Evolutionary conservation across 2,329 filamentous ascomycete genomes (phyloP), one percentile per base, ranked within the genome.

Genomic region (Zelopaecilomyces penicillatus): DNA sequence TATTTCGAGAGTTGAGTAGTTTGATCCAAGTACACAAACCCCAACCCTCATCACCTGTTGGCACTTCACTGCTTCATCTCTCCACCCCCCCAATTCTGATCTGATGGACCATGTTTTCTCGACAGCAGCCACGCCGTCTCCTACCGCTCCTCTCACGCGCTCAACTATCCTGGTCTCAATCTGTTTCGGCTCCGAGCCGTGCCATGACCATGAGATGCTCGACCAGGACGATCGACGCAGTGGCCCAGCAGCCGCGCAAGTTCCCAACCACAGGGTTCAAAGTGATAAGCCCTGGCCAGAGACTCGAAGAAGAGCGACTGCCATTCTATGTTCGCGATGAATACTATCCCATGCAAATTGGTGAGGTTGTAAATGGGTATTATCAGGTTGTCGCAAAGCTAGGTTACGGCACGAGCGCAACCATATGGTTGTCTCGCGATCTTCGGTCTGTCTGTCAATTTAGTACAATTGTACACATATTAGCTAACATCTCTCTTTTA

Each of bases 351-450:
- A 62, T 61, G n/a, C 57, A 51, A 1, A 50, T 66, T 1, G 65
- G 67, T 3, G 56, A 71, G 9, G 47, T 65, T 1, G 58, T 69
- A 3, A 52, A 57, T 3, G 45, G 55, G n/a, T 48, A 54, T 3
- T 72, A 61, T 42, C 61, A 71, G 52, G 43, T 59, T 0, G 43
- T 69, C 0, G 54, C 60, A 1, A 71, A 71, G 45, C 51, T 71
- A 6, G 67, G 68, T 8, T 70, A 52, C 52, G 67, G 68, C 26
- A 52, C 54, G n/a, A 60, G 55, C 5, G 70, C 65, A 5, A 72
- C 67, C 0, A 63, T 69, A 11, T 71, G 67, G 67, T 56, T 72
- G 8, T 65, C 65, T 4, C 59, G 56, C 31, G 61, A 69, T 49
- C 52, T 65, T 7, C 19, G 19, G 19, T 19, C 19, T 19, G 19